Percentiles rank a stretch among this genome's conserved stretches.
Evolutionary conservation across 2,329 filamentous ascomycete species (phyloP).

Genomic region (Gaeumannomyces tritici): DNA sequence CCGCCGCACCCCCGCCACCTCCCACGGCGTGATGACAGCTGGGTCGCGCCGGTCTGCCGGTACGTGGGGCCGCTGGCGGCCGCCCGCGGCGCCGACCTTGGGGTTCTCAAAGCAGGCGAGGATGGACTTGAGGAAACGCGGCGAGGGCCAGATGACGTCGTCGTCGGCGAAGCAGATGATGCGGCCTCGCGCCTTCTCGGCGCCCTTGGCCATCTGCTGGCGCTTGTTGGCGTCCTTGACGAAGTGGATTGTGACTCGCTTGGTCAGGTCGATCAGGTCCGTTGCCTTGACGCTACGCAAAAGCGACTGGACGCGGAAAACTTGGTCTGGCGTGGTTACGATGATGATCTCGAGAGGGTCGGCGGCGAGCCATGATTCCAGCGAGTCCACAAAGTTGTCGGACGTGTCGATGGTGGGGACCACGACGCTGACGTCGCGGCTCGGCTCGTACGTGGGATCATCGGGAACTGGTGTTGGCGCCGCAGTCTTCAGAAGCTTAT

Average conservation of each 20-base stretch:
- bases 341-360: constrained; percentile 17
- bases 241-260: constrained; percentile 9
- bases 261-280: neutral
- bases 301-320: constrained; percentile 5
- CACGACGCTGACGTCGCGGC: constrained; percentile 16
- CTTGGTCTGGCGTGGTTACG: constrained; percentile 11
- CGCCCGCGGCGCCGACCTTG: constrained; percentile 13
- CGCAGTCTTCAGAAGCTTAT: neutral
- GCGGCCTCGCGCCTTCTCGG: constrained; percentile 10
- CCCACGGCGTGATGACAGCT: constrained; percentile 14
- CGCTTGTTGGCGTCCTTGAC: constrained; percentile 15
- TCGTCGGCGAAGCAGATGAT: constrained; percentile 19
- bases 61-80: constrained; percentile 14
- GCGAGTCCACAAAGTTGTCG: constrained; percentile 9
- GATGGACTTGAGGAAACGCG: constrained; percentile 10
- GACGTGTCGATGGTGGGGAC: constrained; percentile 17
- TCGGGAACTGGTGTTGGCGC: neutral
- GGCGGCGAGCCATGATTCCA: constrained; percentile 14
- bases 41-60: constrained; percentile 9
- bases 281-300: neutral
- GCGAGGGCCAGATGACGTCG: constrained; percentile 14
- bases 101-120: constrained; percentile 16
- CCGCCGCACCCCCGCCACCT: constrained; percentile 16
- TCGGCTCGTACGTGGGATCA: neutral
- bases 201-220: constrained; percentile 14